Evolutionary conservation across 495 filamentous ascomycete genomes (phyloP).

Genomic region (Penicillium paxilli): DNA sequence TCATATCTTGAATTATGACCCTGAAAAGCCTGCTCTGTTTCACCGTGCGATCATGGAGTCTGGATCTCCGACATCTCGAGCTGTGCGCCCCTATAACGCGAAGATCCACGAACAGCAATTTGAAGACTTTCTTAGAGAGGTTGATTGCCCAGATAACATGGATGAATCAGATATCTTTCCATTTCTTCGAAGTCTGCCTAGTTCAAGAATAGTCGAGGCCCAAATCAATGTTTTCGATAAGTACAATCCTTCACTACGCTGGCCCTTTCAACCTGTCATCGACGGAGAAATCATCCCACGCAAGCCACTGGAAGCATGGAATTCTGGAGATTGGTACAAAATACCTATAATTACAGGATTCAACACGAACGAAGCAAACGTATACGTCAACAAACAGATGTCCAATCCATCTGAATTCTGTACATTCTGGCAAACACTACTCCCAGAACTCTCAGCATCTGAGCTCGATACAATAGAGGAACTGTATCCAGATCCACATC

Average conservation of each 20-base stretch:
- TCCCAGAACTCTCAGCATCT: conserved; percentile 44
- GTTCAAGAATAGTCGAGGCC: conserved; percentile 41
- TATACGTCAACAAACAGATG: conserved; percentile 50
- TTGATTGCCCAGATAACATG: conserved; percentile 32
- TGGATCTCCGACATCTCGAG: conserved; percentile 56
- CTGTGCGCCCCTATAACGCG: conserved; percentile 51
- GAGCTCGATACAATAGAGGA: conserved; percentile 47
- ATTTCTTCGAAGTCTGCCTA: conserved; percentile 40
- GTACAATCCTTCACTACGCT: conserved; percentile 53
- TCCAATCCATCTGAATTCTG: conserved; percentile 46
- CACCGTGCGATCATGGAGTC: conserved; percentile 62
- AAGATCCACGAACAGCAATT: conserved; percentile 58
- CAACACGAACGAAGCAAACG: conserved; percentile 61
- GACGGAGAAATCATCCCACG: conserved; percentile 54
- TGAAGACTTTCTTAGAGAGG: conserved; percentile 50
- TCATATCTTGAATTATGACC: not conserved
- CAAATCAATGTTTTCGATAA: conserved; percentile 47
- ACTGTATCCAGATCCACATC: conserved; percentile 56
- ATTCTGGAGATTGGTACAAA: conserved; percentile 44
- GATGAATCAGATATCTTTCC: conserved; percentile 29
- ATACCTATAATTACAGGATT: conserved; percentile 62
- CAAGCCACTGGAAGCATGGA: conserved; percentile 55
- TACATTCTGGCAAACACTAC: conserved; percentile 51
- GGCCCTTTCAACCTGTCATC: conserved; percentile 66
- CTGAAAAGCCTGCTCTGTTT: conserved; percentile 50